Base-by-base conservation (phyloP, 2,329 filamentous ascomycete genomes). In the Aureobasidium mangrovei region DNA sequence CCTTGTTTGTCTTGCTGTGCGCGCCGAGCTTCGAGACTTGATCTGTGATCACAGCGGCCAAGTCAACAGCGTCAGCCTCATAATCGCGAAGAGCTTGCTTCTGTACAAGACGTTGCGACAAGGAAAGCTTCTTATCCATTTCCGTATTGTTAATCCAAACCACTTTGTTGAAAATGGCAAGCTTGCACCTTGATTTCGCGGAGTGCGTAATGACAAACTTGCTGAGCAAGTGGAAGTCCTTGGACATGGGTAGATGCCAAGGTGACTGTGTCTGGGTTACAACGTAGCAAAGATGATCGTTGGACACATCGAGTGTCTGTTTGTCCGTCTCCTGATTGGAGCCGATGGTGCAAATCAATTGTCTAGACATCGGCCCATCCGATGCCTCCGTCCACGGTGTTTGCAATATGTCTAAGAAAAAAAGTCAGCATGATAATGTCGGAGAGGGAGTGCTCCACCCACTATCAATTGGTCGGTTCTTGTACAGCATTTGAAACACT, bases 181-280 rank as follows among this genome's bases (percentile, higher is more conserved):
- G 80, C 72, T 93, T 96, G 69, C 89, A 95, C 68, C 86, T 90
- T 9, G 88, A 90, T 71, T 97, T 97, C 51, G 89, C 84, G 57
- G 91, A 79, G 65, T 97, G 89, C 2, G 93, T 96, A 59, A 98
- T 93, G 59, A 96, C 89, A 59, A 95, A 83, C 70, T 95, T 96
- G 60, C 83, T 91, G 55, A 94, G 81, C 26, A 96, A 75, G 62
- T 85, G 84, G 71, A 97, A 95, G 49, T 82, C 80, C 46, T 82
- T 77, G 52, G 85, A 82, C 66, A 90, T 84, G 9, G 93, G 93
- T 36, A 97, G 77, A 72, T 95, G 89, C 88, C 89, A 95, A 0
- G 82, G 81, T 0, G 76, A 77, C 58, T 81, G 81, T 54, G 77
- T 77, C 62, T 85, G 81, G 1, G 80, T 82, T 26, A 85, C 73